phyloP scores from a whole-genome alignment of 768 basidiomycete genomes.

The Leccinum longicurvipes region DNA sequence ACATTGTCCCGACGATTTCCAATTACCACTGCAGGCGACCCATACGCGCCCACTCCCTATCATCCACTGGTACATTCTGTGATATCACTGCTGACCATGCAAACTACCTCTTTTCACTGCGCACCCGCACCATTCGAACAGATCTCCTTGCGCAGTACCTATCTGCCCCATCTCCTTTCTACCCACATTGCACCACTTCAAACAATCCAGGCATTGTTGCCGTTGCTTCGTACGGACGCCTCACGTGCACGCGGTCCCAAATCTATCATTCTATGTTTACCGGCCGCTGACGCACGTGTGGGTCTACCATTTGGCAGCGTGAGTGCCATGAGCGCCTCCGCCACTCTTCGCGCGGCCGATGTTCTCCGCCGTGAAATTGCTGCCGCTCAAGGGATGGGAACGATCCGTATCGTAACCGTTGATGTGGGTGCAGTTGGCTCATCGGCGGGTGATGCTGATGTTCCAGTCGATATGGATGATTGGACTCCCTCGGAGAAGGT shows the following conservation, averaged over 20 bases:
- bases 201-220: conserved; percentile 71
- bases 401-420: conserved; percentile 53
- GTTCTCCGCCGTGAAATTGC: conserved; percentile 74
- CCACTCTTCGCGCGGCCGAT: conserved; percentile 67
- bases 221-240: conserved; percentile 70
- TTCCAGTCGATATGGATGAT: conserved; percentile 52
- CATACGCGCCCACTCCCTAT: conserved; percentile 62
- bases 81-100: conserved; percentile 69
- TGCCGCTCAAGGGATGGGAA: conserved; percentile 59
- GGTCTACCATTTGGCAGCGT: conserved; percentile 66
- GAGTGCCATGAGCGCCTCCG: conserved; percentile 73
- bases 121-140: conserved; percentile 65
- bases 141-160: conserved; percentile 56
- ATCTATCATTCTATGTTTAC: conserved; percentile 69
- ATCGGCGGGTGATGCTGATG: conserved; percentile 27
- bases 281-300: conserved; percentile 67
- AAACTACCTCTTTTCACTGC: conserved; percentile 34
- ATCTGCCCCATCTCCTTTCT: conserved; percentile 67
- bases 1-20: conserved; percentile 83
- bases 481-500: conserved; percentile 76
- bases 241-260: conserved; percentile 40
- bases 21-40: conserved; percentile 74
- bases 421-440: conserved; percentile 63
- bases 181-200: conserved; percentile 78
- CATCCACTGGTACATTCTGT: conserved; percentile 75